Evolutionary conservation across 2,329 filamentous ascomycete species (phyloP).

Genomic region (Fusarium paranaense): DNA sequence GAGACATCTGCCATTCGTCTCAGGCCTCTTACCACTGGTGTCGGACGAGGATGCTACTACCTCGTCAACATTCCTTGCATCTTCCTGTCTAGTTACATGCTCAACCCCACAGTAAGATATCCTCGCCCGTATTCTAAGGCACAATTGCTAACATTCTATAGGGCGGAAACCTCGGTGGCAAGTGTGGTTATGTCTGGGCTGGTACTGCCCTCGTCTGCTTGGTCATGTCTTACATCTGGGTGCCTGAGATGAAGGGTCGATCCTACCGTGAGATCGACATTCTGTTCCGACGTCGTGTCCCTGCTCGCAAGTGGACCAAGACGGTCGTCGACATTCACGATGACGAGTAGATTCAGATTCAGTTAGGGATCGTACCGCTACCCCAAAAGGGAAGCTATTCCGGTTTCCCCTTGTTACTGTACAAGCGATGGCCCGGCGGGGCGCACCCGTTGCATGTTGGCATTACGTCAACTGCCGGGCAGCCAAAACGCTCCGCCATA

Average conservation of each 20-base stretch:
- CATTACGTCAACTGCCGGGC: not conserved
- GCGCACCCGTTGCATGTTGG: not conserved
- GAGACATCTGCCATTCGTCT: constrained; percentile 75
- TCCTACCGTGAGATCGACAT: constrained; percentile 73
- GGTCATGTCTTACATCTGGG: constrained; percentile 58
- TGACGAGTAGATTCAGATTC: constrained; percentile 64
- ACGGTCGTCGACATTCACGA: constrained; percentile 68
- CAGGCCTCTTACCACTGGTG: constrained; percentile 72
- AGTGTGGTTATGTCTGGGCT: constrained; percentile 71
- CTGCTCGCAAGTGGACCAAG: constrained; percentile 66
- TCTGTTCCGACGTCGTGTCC: constrained; percentile 65
- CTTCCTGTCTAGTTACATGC: constrained; percentile 71
- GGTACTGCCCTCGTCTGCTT: constrained; percentile 68
- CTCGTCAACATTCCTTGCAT: constrained; percentile 74
- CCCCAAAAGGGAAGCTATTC: not conserved
- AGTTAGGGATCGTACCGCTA: not conserved
- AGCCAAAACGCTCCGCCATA: not conserved
- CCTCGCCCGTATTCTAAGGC: not conserved
- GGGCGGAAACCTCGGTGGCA: constrained; percentile 61
- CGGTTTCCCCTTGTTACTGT: not conserved
- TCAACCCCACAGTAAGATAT: constrained; percentile 62
- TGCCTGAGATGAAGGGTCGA: constrained; percentile 68
- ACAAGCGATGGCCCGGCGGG: not conserved
- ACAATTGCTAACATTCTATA: constrained; percentile 43
- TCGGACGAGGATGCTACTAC: constrained; percentile 74